phyloP scores from a whole-genome alignment of 2,329 filamentous ascomycete species.

The Amauroascus verrucosus region DNA sequence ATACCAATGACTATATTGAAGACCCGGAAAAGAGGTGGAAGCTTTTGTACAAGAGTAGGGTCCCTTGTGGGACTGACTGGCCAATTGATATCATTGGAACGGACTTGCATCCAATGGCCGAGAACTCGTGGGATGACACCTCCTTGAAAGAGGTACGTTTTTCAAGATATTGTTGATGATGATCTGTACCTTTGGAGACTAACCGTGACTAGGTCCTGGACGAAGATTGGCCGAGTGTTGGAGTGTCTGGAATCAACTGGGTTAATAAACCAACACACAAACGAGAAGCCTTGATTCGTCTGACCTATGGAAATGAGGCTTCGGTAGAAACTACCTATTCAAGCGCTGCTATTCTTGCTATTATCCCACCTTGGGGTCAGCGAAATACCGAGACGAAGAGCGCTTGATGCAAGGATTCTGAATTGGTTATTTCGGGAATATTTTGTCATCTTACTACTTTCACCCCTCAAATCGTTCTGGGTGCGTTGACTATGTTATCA shows the following conservation, averaged over 20 bases:
- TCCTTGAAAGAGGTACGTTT: neutral
- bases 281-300: neutral
- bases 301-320: slow-evolving; percentile 10
- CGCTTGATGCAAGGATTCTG: neutral
- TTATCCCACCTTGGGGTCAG: slow-evolving; percentile 9
- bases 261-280: neutral
- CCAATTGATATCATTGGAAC: slow-evolving; percentile 3
- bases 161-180: neutral
- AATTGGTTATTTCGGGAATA: too few relatives aligned
- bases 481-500: too few relatives aligned
- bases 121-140: neutral
- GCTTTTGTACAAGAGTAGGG: neutral
- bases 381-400: neutral
- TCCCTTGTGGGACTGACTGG: neutral
- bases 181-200: neutral
- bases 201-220: neutral
- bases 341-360: slow-evolving; percentile 10
- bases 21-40: slow-evolving; percentile 2
- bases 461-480: too few relatives aligned
- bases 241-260: slow-evolving; percentile 8
- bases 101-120: neutral
- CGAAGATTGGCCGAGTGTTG: neutral
- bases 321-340: neutral
- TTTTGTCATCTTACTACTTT: too few relatives aligned
- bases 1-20: neutral